Conservation (phyloP, 805 yeast genomes). For the Torulaspora indica region DNA sequence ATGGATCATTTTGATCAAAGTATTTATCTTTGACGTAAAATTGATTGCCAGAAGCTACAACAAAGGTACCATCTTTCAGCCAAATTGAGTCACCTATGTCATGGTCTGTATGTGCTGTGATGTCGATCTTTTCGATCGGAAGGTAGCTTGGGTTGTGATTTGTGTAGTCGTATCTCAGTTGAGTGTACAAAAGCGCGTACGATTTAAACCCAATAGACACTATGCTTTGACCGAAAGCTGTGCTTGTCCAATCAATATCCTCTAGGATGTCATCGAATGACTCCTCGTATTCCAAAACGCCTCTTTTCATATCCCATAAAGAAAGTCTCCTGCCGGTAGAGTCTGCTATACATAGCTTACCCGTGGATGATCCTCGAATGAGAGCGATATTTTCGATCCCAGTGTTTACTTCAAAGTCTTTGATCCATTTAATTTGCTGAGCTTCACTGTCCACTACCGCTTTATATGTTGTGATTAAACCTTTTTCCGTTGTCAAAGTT, state of each 20-base stretch:
- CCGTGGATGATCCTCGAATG: constrained; percentile 70
- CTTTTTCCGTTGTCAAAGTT: constrained; percentile 52
- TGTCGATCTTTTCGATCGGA: constrained; percentile 66
- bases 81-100: constrained; percentile 85
- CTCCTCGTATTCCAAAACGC: constrained; percentile 59
- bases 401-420: constrained; percentile 49
- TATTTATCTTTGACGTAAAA: constrained; percentile 72
- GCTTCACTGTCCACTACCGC: constrained; percentile 32
- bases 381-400: constrained; percentile 48
- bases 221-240: constrained; percentile 59
- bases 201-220: constrained; percentile 73
- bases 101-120: constrained; percentile 68
- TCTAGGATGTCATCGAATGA: constrained; percentile 42
- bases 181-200: constrained; percentile 65
- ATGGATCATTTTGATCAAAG: constrained; percentile 51
- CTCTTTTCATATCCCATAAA: constrained; percentile 75
- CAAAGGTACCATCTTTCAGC: constrained; percentile 73
- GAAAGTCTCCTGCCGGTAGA: constrained; percentile 46
- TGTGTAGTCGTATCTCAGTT: constrained; percentile 83
- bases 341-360: constrained; percentile 72
- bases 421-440: constrained; percentile 47
- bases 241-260: constrained; percentile 87
- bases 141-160: constrained; percentile 73
- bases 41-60: constrained; percentile 86
- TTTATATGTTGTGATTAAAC: constrained; percentile 47